Evolutionary conservation across 768 basidiomycete species (phyloP).

Genomic region (Leccinum imitatum): DNA sequence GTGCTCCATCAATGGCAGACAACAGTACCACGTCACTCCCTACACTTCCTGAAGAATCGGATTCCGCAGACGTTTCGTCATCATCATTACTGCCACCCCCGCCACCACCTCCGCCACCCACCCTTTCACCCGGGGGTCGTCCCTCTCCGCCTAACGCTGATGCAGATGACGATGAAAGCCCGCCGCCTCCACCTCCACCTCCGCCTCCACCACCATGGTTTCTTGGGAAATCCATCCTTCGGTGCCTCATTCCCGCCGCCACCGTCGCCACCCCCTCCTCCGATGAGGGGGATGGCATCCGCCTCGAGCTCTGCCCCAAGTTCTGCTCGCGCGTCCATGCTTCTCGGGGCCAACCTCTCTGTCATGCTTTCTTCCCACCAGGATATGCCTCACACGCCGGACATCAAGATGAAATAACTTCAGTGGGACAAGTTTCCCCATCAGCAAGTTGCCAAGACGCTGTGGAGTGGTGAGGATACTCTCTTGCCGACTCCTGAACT

Average conservation of each 20-base stretch:
- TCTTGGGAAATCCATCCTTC: slow-evolving; percentile 27
- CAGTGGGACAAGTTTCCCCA: slow-evolving; percentile 95
- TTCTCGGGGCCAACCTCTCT: slow-evolving; percentile 59
- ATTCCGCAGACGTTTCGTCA: slow-evolving; percentile 24
- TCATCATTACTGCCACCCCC: slow-evolving; percentile 28
- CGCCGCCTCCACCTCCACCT: slow-evolving; percentile 31
- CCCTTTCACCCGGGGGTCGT: slow-evolving; percentile 5
- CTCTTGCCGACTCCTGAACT: too few species aligned
- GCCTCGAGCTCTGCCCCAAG: slow-evolving; percentile 34
- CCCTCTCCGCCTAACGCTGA: slow-evolving; percentile 18
- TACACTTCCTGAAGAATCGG: slow-evolving; percentile 42
- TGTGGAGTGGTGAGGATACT: slow-evolving; percentile 72
- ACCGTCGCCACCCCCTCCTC: slow-evolving; percentile 34
- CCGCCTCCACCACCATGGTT: slow-evolving; percentile 32
- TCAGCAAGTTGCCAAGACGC: slow-evolving; percentile 77
- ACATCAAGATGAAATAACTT: too few species aligned
- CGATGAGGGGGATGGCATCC: slow-evolving; percentile 19
- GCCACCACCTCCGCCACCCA: slow-evolving; percentile 19
- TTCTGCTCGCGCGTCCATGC: slow-evolving; percentile 58
- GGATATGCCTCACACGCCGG: too few species aligned
- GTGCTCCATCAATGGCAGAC: slow-evolving; percentile 39
- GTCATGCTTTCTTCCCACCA: slow-evolving; percentile 45
- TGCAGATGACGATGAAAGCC: slow-evolving; percentile 18
- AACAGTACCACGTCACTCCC: slow-evolving; percentile 37
- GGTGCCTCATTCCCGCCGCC: slow-evolving; percentile 10